Evolutionary conservation across 805 yeast species (phyloP), one percentile per base, ranked within the genome.

Genomic region (Candida cerambycidarum): DNA sequence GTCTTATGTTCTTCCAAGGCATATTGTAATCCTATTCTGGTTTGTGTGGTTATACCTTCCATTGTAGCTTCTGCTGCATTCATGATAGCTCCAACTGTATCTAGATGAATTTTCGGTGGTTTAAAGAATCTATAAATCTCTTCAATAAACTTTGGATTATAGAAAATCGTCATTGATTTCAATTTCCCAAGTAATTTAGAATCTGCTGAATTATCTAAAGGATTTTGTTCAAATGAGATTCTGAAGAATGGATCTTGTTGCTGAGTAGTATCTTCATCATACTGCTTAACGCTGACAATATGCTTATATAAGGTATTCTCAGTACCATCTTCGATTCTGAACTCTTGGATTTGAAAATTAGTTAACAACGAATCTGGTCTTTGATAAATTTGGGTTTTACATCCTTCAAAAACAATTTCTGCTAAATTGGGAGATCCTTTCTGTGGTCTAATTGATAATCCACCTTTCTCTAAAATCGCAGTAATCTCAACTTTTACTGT

Each of bases 1-100:
- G 98, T 92, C 58, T 89, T 90, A 64, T 93, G 99, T 54, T 92
- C 96, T 48, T 89, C 96, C 52, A 95, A 73, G 0, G 97, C 93
- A 51, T 93, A 89, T 63, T 92, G 95, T 15, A 93, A 73, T 0
- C 98, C 98, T 48, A 93, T 75, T 55, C 97, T 73, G 0, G 98
- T 93, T 58, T 89, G 96, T 18, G 82, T 73, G 0, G 97, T 83
- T 48, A 93, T 71, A 1, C 95, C 97, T 56, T 89, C 97, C 44
- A 93, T 85, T 0, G 97, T 90, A 0, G 90, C 87, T 48, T 90
- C 96, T 0, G 99, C 99, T 1, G 97, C 98, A 61, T 80, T 83
- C 79, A 93, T 79, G 18, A 95, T 79, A 8, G 93, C 93, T 28
- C 89, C 92, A 16, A 93, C 80, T 0, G 97, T 89, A 55, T 90